Percentiles rank a stretch among this genome's conserved stretches.
Evolutionary conservation across 1,139 yeast genomes (phyloP).

Genomic region (Saccharomyces hybrid): DNA sequence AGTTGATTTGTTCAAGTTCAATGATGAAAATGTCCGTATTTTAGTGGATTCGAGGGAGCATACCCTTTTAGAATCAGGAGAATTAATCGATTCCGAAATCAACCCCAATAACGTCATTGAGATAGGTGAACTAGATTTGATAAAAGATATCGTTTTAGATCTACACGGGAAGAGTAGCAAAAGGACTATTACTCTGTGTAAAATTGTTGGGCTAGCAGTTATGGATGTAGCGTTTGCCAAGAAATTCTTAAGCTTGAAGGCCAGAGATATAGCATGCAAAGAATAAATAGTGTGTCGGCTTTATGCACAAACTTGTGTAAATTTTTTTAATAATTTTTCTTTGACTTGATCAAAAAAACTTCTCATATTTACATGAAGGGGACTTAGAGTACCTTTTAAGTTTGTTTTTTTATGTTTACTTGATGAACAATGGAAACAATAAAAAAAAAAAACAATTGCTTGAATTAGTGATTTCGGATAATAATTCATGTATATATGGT

Average conservation of each 20-base stretch:
- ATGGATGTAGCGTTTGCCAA: conserved; percentile 50
- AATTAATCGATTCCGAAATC: conserved; percentile 43
- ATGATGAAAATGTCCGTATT: conserved; percentile 30
- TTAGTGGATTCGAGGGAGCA: conserved; percentile 57
- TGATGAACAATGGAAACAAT: too few species aligned
- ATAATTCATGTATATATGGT: too few species aligned
- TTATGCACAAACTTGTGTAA: neutral
- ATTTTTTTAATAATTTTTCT: neutral
- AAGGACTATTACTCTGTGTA: conserved; percentile 38
- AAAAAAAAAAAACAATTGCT: too few species aligned
- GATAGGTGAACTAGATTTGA: conserved; percentile 35
- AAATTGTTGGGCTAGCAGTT: conserved; percentile 53
- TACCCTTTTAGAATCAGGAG: conserved; percentile 57
- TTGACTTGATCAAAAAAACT: neutral
- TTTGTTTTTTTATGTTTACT: too few species aligned
- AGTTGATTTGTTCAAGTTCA: conserved; percentile 26
- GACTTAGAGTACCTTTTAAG: too few species aligned
- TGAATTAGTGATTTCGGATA: too few species aligned
- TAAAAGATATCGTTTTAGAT: conserved; percentile 3
- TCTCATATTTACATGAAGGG: too few species aligned
- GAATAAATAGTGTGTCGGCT: neutral
- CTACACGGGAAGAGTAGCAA: conserved; percentile 7
- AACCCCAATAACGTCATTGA: conserved; percentile 38
- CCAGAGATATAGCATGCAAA: neutral
- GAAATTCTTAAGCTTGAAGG: conserved; percentile 6